These are phyloP conservation scores for Arthroderma sp. DNA, from an alignment of 2,329 filamentous ascomycete genomes.

Conservation along the genomic window DNA sequence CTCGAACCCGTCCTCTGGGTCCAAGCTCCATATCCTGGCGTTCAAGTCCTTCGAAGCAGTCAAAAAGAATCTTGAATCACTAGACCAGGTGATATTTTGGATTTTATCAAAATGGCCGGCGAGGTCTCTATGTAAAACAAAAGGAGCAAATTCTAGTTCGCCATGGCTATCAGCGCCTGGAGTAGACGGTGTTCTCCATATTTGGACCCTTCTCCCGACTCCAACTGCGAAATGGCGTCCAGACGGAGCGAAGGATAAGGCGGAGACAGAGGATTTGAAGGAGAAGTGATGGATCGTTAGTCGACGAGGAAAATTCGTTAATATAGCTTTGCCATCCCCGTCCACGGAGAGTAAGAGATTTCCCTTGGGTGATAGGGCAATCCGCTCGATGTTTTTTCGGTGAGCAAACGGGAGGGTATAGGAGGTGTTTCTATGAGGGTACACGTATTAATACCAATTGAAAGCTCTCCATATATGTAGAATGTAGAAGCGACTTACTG, in stretches of 20 bases:
- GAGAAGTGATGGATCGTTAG: constrained; percentile 89
- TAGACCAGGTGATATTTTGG: constrained; percentile 83
- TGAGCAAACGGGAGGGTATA: constrained; percentile 61
- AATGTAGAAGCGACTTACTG: constrained; percentile 47
- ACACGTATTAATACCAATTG: not conserved
- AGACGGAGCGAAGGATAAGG: constrained; percentile 80
- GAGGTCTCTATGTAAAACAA: constrained; percentile 75
- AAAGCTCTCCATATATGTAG: not conserved
- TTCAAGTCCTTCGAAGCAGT: constrained; percentile 87
- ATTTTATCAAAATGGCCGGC: constrained; percentile 81
- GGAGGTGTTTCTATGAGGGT: constrained; percentile 25
- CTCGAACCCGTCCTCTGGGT: constrained; percentile 73
- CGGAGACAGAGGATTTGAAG: constrained; percentile 71
- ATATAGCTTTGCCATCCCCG: constrained; percentile 82
- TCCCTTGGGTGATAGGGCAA: constrained; percentile 78
- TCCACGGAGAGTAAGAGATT: constrained; percentile 89
- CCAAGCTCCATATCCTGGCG: constrained; percentile 84
- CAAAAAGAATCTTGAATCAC: constrained; percentile 88
- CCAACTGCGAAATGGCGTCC: constrained; percentile 84
- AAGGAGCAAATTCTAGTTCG: constrained; percentile 87
- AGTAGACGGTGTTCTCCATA: constrained; percentile 90
- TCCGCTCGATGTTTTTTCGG: constrained; percentile 77
- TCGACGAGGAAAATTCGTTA: constrained; percentile 77
- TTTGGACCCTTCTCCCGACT: constrained; percentile 74
- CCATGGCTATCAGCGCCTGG: constrained; percentile 67